Evolutionary conservation across 1,284 basidiomycete genomes (phyloP).

Genomic region (Papiliotrema flavescens): DNA sequence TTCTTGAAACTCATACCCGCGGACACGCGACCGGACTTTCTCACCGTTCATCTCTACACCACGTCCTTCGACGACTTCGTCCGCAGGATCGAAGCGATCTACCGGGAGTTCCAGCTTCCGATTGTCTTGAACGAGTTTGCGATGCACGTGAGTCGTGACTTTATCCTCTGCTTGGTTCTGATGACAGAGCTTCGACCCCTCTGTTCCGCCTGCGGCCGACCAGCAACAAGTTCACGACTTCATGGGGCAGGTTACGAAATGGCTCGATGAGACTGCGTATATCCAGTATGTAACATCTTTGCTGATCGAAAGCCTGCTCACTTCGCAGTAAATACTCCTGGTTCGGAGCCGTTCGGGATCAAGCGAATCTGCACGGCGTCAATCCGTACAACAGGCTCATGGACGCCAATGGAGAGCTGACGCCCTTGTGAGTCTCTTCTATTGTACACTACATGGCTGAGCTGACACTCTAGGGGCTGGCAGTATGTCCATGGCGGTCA

Average conservation of each 20-base stretch:
- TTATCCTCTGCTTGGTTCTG: not conserved
- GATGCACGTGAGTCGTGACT: slow-evolving; percentile 28
- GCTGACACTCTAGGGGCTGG: slow-evolving; percentile 18
- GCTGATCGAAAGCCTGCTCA: not conserved
- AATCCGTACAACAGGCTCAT: slow-evolving; percentile 37
- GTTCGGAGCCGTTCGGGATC: slow-evolving; percentile 29
- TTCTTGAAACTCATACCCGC: slow-evolving; percentile 27
- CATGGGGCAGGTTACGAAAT: slow-evolving; percentile 40
- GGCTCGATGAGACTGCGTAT: slow-evolving; percentile 35
- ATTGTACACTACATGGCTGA: not conserved
- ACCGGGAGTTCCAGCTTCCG: slow-evolving; percentile 30
- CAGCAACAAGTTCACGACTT: slow-evolving; percentile 46
- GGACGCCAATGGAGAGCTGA: slow-evolving; percentile 30
- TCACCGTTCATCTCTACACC: slow-evolving; percentile 43
- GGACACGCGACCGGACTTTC: slow-evolving; percentile 27
- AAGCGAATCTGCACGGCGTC: slow-evolving; percentile 30
- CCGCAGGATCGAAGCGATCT: slow-evolving; percentile 26
- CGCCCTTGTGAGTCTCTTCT: slow-evolving; percentile 26
- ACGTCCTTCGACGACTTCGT: slow-evolving; percentile 41
- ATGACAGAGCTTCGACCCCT: slow-evolving; percentile 34
- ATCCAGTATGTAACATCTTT: slow-evolving; percentile 22
- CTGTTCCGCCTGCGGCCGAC: slow-evolving; percentile 27
- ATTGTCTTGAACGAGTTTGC: slow-evolving; percentile 44
- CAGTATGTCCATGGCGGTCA: slow-evolving; percentile 34
- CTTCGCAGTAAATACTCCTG: slow-evolving; percentile 31